Conservation (phyloP, 257 asterid genomes). For the Solanum arcanum region DNA sequence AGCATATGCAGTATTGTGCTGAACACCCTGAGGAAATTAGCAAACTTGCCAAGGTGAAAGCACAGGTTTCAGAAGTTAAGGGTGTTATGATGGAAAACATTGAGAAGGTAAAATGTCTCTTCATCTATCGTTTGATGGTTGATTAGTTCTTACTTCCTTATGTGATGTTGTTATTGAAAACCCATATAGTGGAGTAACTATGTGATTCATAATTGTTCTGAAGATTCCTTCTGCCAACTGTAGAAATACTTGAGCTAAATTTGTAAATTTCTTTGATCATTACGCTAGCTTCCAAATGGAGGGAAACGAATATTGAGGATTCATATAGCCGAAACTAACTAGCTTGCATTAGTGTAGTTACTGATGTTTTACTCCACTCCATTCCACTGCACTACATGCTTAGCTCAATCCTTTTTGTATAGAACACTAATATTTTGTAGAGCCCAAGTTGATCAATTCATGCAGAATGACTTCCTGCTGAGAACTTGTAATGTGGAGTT, state of each 20-base stretch:
- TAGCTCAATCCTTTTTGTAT: background rate
- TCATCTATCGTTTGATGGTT: background rate
- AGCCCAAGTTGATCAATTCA: background rate
- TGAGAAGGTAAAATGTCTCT: constrained; percentile 44
- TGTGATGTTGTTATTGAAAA: background rate
- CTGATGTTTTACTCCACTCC: background rate
- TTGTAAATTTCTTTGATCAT: background rate
- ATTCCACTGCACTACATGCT: background rate
- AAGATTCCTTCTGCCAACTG: background rate
- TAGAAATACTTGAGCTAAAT: background rate
- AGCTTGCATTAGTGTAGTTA: background rate
- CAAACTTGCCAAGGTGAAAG: constrained; percentile 70
- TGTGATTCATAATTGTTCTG: background rate
- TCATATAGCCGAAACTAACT: background rate
- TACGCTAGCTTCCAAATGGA: background rate
- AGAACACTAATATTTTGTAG: background rate
- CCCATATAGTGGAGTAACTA: background rate
- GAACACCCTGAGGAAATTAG: constrained; percentile 80
- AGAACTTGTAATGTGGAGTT: background rate
- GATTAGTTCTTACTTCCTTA: background rate
- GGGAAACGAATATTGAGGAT: background rate
- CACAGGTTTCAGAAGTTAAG: constrained; percentile 82
- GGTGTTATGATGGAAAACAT: constrained; percentile 90
- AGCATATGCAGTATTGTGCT: constrained; percentile 58
- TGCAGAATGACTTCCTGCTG: background rate